Evolutionary conservation across 2,329 filamentous ascomycete genomes (phyloP), one percentile per base, ranked within the genome.

Genomic region (Colletotrichum ledebouriae): DNA sequence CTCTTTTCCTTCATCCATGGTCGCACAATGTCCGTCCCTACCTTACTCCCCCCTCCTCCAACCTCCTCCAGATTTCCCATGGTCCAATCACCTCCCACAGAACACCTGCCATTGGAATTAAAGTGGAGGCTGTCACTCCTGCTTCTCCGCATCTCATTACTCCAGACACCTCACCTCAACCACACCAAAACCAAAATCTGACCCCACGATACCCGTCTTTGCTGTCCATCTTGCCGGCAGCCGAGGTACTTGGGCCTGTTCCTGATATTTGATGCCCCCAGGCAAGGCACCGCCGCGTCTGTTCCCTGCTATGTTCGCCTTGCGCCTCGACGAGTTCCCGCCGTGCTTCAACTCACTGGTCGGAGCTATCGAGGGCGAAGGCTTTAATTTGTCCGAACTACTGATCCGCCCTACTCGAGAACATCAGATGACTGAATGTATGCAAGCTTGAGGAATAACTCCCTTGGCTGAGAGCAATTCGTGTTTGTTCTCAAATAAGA

Each of bases 61-160:
- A 57, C 15, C 39, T 63, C 63, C 59, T 59, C 53, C 59, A 67
- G 64, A 52, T 67, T 63, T 20, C 11, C 9, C 29, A 34, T 46
- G 13, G 25, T n/a, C 64, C 64, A 67, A 67, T 59, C 64, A 59
- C 12, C 47, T 13, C 6, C 6, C 34, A 13, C 2, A 13, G 34
- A 11, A 39, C 5, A 39, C 34, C 9, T 39, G 34, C 37, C 37
- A 39, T 13, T 10, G 17, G 12, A 61, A 55, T 29, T 29, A 49
- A 29, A 39, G 22, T 33, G 37, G 29, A 7, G 63, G 33, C 50
- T 53, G 50, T 37, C 33, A 25, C 37, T 25, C 13, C 46, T 37
- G 46, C 39, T 39, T 55, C 52, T 63, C 59, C 59, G 53, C 53
- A 47, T 39, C 37, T 25, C 22, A 37, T 61, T 4, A 17, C 13